Conservation (phyloP, 805 yeast species). For the Nakazawaea ernobii region DNA sequence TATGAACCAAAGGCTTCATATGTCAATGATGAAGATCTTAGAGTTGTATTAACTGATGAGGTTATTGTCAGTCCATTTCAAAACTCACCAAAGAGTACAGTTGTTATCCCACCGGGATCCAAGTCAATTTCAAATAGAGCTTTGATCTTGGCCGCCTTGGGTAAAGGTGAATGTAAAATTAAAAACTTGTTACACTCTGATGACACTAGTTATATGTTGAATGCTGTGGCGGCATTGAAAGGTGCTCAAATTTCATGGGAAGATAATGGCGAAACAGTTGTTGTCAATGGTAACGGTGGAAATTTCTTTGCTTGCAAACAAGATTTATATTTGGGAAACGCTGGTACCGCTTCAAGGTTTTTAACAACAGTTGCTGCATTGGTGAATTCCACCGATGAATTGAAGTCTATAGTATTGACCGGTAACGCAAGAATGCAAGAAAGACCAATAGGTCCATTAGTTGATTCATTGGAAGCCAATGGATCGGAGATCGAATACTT, state of each 20-base stretch:
- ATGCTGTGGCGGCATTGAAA: constrained; percentile 70
- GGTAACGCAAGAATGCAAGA: constrained; percentile 98
- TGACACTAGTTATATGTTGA: constrained; percentile 91
- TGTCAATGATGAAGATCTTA: constrained; percentile 74
- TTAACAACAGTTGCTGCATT: constrained; percentile 89
- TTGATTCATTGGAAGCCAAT: constrained; percentile 78
- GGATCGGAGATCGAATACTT: constrained; percentile 73
- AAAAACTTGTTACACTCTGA: constrained; percentile 90
- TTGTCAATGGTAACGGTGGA: constrained; percentile 84
- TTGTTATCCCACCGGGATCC: constrained; percentile 88
- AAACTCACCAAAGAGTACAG: constrained; percentile 30
- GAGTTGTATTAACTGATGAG: constrained; percentile 80
- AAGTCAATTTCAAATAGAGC: constrained; percentile 97
- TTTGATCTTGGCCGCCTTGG: constrained; percentile 84
- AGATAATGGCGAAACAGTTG: constrained; percentile 85
- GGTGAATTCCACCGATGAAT: constrained; percentile 42
- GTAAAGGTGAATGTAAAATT: constrained; percentile 76
- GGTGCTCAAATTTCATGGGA: constrained; percentile 83
- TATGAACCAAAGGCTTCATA: constrained; percentile 83
- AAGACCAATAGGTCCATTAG: constrained; percentile 94
- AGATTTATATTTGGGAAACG: constrained; percentile 86
- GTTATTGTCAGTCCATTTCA: constrained; percentile 57
- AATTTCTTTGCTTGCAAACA: constrained; percentile 54
- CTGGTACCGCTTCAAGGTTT: constrained; percentile 97
- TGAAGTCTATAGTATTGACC: constrained; percentile 58